A percentile compares a stretch with the other conserved stretches of the same genome.
Conservation (phyloP, 495 filamentous ascomycete genomes). For the Margaritispora aquatica region DNA sequence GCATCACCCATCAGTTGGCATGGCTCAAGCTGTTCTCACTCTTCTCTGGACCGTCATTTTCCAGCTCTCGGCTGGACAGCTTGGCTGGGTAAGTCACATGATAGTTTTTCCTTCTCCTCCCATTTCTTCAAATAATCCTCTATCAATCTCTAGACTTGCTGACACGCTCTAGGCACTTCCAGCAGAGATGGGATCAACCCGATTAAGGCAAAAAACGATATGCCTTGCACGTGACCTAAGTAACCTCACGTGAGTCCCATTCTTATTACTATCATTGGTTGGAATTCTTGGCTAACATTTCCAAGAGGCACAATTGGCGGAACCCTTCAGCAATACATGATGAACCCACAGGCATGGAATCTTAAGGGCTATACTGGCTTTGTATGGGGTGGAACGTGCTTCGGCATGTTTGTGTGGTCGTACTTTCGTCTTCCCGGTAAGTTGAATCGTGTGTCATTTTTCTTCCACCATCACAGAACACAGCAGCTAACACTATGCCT, state of each 20-base stretch:
- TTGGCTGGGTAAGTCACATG: slow-evolving; percentile 38
- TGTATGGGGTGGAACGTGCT: background rate
- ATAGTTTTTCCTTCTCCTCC: too few relatives aligned
- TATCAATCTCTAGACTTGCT: background rate
- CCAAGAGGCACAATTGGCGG: slow-evolving; percentile 56
- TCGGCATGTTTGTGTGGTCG: background rate
- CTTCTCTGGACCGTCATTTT: slow-evolving; percentile 46
- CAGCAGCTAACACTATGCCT: too few relatives aligned
- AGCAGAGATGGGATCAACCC: slow-evolving; percentile 28
- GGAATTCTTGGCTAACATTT: slow-evolving; percentile 60
- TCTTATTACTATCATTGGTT: slow-evolving; percentile 36
- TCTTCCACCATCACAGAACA: too few relatives aligned
- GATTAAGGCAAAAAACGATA: slow-evolving; percentile 31
- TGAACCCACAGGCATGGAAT: slow-evolving; percentile 63
- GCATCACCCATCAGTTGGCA: slow-evolving; percentile 26
- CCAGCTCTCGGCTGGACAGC: slow-evolving; percentile 49
- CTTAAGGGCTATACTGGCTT: slow-evolving; percentile 25
- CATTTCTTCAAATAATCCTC: background rate
- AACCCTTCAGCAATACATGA: slow-evolving; percentile 49
- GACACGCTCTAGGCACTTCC: slow-evolving; percentile 43
- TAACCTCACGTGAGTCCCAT: slow-evolving; percentile 31
- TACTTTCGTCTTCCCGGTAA: slow-evolving; percentile 23
- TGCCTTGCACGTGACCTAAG: slow-evolving; percentile 32
- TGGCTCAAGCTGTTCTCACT: slow-evolving; percentile 46
- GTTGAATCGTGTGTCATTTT: too few relatives aligned